These are phyloP conservation scores for Candolleomyces aberdarensis DNA, from an alignment of 768 basidiomycete genomes.

Conservation along the genomic window DNA sequence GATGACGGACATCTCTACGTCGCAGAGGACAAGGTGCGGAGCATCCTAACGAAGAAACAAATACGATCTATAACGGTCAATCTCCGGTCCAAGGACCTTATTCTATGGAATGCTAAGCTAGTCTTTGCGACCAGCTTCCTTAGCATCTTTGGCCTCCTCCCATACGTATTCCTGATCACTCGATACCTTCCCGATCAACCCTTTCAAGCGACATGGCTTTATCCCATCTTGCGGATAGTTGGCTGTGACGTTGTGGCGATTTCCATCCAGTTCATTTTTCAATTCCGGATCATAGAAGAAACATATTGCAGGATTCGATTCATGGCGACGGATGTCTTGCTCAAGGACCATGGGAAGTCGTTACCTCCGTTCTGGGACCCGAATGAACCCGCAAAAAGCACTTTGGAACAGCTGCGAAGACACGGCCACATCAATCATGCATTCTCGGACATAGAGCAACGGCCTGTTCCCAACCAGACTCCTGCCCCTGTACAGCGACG, in stretches of 20 bases:
- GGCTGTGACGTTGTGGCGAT: neutral
- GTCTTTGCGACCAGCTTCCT: neutral
- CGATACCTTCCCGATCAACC: neutral
- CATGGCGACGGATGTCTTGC: neutral
- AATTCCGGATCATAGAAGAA: slow-evolving; percentile 4
- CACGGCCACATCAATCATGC: no score
- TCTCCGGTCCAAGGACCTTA: neutral
- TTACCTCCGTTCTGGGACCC: neutral
- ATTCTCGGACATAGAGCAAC: no score
- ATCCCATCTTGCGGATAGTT: slow-evolving; percentile 1
- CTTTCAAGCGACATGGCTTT: neutral
- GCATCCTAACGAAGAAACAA: neutral
- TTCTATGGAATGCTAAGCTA: neutral
- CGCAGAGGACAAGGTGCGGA: neutral
- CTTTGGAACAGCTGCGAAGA: neutral
- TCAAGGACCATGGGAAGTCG: neutral
- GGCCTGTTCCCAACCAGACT: no score
- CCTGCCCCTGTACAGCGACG: no score
- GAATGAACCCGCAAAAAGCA: neutral
- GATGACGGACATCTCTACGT: neutral
- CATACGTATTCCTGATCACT: slow-evolving; percentile 1
- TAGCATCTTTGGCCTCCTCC: neutral
- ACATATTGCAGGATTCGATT: slow-evolving; percentile 1
- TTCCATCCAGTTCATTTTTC: neutral
- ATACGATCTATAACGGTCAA: neutral